These are phyloP conservation scores for Sonneratia alba DNA, from an alignment of 345 rosid genomes.

Conservation along the genomic window DNA sequence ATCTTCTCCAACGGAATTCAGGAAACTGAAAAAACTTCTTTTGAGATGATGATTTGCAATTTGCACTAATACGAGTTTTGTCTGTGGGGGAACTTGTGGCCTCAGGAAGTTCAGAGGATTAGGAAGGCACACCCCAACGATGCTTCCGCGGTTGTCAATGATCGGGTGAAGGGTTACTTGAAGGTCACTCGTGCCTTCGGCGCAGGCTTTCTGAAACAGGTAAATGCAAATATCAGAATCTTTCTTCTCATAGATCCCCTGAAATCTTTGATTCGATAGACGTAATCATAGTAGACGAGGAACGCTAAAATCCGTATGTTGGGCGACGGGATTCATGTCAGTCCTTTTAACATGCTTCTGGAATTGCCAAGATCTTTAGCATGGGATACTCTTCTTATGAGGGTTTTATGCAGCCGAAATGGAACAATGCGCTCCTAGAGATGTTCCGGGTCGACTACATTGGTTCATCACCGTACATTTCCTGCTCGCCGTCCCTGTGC, in stretches of 20 bases:
- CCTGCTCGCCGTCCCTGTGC: conserved; percentile 57
- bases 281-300: background rate
- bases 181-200: conserved; percentile 96
- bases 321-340: too few species aligned
- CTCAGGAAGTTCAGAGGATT: conserved; percentile 75
- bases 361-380: background rate
- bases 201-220: conserved; percentile 96
- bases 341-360: too few species aligned
- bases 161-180: conserved; percentile 84
- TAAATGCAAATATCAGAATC: conserved; percentile 11
- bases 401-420: conserved; percentile 46
- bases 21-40: too few species aligned
- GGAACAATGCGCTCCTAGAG: conserved; percentile 82
- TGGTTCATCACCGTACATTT: conserved; percentile 70
- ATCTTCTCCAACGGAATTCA: too few species aligned
- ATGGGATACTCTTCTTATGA: background rate
- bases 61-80: background rate
- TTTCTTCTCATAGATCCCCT: background rate
- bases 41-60: background rate
- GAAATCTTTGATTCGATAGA: too few species aligned
- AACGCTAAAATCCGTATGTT: background rate
- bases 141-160: conserved; percentile 53
- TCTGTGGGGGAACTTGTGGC: background rate
- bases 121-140: conserved; percentile 79
- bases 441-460: conserved; percentile 75